phyloP scores from a whole-genome alignment of 164 flowering plant genomes.

The Echeveria elegans region DNA sequence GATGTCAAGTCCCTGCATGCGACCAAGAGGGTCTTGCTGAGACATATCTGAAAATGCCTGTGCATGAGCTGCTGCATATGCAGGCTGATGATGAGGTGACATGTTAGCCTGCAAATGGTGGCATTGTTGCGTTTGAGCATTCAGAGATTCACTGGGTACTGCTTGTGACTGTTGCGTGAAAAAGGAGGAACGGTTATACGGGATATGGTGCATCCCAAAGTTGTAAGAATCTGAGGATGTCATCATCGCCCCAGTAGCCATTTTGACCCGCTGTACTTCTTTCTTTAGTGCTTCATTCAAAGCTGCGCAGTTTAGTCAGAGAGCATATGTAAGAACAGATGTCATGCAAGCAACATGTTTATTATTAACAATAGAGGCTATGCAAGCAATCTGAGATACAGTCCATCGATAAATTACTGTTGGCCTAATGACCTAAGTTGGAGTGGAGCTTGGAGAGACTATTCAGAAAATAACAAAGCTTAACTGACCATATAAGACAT shows the following conservation, averaged over 20 bases:
- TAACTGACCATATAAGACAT: too few species aligned
- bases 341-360: too few species aligned
- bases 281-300: conserved; percentile 76
- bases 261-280: conserved; percentile 73
- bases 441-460: too few species aligned
- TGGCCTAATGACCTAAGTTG: too few species aligned
- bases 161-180: conserved; percentile 38
- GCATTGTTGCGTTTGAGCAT: conserved; percentile 40
- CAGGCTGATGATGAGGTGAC: conserved; percentile 28
- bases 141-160: conserved; percentile 20
- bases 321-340: neutral
- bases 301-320: conserved; percentile 25
- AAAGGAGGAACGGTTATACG: conserved; percentile 35
- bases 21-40: conserved; percentile 73
- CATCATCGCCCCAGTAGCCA: conserved; percentile 59
- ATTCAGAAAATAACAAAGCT: too few species aligned
- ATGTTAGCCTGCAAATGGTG: conserved; percentile 38
- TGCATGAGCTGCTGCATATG: conserved; percentile 23
- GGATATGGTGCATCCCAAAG: conserved; percentile 53
- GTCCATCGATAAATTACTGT: too few species aligned
- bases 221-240: conserved; percentile 42
- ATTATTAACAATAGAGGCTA: too few species aligned
- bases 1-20: conserved; percentile 82
- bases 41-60: conserved; percentile 41
- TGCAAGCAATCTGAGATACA: too few species aligned